These are phyloP conservation scores for Oryza glaberrima DNA, from an alignment of 176 grass and related monocot species.

Conservation along the genomic window DNA sequence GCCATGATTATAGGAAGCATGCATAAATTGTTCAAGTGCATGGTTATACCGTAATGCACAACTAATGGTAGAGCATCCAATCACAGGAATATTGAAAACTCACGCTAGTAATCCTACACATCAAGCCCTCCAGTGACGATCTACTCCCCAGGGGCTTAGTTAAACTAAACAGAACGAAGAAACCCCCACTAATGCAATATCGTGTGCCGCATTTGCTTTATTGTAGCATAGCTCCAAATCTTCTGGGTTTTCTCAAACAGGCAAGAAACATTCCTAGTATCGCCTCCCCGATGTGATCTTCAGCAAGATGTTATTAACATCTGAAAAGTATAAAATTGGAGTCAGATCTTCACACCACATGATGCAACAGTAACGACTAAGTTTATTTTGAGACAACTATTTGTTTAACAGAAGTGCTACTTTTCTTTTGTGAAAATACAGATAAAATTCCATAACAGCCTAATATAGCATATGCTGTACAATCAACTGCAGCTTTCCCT, in stretches of 20 bases:
- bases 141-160: background rate
- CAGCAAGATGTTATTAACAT: constrained; percentile 1
- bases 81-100: constrained; percentile 18
- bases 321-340: constrained; percentile 25
- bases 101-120: constrained; percentile 21
- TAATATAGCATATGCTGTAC: background rate
- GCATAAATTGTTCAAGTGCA: background rate
- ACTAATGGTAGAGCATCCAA: background rate
- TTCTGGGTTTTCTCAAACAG: background rate
- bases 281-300: background rate
- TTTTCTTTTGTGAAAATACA: background rate
- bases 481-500: background rate
- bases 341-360: background rate
- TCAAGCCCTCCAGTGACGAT: background rate
- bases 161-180: background rate
- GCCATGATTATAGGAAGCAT: background rate
- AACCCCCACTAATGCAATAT: background rate
- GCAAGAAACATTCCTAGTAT: background rate
- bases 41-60: no score
- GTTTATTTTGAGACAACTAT: background rate
- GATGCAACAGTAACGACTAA: no score
- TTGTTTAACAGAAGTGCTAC: background rate
- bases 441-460: background rate
- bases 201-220: constrained; percentile 1
- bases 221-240: constrained; percentile 14